Percentiles rank a stretch among this genome's conserved stretches.
These are phyloP conservation scores for Ophiostoma novo-ulmi DNA, from an alignment of 2,329 filamentous ascomycete species.

Conservation along the genomic window DNA sequence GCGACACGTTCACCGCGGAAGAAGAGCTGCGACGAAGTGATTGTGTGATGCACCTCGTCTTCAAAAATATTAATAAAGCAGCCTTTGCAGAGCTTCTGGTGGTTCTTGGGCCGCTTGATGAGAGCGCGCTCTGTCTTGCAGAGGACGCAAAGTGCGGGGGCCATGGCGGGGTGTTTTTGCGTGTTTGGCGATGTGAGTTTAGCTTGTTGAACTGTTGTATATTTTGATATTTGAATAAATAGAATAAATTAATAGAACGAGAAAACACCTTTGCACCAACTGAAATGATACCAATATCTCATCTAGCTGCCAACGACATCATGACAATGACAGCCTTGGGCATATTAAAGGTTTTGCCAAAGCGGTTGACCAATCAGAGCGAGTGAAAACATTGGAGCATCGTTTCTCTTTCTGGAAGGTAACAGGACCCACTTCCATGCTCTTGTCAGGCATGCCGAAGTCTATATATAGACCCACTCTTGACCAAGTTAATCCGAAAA, in stretches of 20 bases:
- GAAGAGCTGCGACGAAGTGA: conserved; percentile 76
- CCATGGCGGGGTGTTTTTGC: conserved; percentile 50
- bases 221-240: background rate
- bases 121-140: conserved; percentile 75
- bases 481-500: background rate
- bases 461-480: background rate
- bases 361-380: conserved; percentile 19
- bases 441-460: background rate
- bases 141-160: conserved; percentile 67
- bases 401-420: background rate
- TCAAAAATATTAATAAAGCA: conserved; percentile 90
- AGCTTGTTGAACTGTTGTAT: background rate
- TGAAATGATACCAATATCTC: background rate
- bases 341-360: background rate
- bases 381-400: background rate
- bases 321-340: conserved; percentile 22
- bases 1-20: conserved; percentile 77
- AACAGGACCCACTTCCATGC: background rate
- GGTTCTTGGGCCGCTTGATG: conserved; percentile 90
- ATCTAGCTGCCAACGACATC: background rate
- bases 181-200: background rate
- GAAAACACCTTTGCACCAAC: too few relatives aligned
- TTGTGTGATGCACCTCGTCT: conserved; percentile 88
- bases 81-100: conserved; percentile 82
- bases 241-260: background rate